Conservation (phyloP, 2,329 filamentous ascomycete species). For the Triangularia verruculosa region DNA sequence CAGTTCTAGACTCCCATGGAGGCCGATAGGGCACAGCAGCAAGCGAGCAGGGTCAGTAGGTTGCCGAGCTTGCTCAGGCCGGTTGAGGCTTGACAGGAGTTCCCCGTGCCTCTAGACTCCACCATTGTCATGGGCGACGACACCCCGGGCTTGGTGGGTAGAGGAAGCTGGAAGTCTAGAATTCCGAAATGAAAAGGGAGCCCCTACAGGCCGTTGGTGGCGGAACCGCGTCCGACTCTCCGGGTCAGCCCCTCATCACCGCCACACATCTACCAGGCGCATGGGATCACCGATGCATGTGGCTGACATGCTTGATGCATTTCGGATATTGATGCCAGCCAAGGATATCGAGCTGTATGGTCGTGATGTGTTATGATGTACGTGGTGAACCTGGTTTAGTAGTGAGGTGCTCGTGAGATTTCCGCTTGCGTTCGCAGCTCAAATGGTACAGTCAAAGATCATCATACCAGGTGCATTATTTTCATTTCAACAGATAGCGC, state of each 20-base stretch:
- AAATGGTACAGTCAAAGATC: not conserved
- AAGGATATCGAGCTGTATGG: not conserved
- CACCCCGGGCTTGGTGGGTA: not conserved
- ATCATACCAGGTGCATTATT: not conserved
- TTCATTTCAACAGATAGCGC: not conserved
- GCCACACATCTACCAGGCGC: not conserved
- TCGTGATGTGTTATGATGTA: not conserved
- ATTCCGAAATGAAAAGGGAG: slow-evolving; percentile 17
- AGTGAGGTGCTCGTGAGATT: not conserved
- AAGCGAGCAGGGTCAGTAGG: not conserved
- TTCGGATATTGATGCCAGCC: not conserved
- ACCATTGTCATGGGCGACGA: not conserved
- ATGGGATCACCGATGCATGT: not conserved
- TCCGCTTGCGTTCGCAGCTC: not conserved
- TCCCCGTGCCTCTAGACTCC: not conserved
- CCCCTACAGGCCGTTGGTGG: not conserved
- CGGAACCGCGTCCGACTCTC: not conserved
- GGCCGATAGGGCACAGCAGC: not conserved
- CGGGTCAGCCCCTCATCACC: not conserved
- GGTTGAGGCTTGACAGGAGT: not conserved
- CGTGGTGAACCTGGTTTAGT: not conserved
- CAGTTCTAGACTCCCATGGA: not conserved
- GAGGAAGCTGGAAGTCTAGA: slow-evolving; percentile 17
- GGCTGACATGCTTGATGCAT: not conserved
- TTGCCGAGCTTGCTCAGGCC: not conserved